Percentiles rank a stretch among this genome's conserved stretches.
Conservation (phyloP, 306 rosid genomes). For the Medicago lupulina region DNA sequence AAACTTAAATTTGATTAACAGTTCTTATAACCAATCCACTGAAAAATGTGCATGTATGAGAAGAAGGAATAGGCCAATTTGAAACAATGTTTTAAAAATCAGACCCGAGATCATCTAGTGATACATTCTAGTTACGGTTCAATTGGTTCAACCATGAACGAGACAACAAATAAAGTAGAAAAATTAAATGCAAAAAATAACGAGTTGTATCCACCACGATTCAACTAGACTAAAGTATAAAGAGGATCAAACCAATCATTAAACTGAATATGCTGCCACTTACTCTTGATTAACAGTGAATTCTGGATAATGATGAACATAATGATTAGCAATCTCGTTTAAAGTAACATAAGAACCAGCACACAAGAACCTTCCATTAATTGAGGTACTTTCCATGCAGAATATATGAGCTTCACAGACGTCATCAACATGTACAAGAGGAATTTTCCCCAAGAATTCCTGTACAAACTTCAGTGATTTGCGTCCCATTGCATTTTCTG, state of each 20-base stretch:
- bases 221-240: neutral
- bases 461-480: neutral
- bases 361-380: conserved; percentile 55
- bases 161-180: too few species aligned
- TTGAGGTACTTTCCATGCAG: conserved; percentile 53
- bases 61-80: neutral
- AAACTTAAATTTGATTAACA: neutral
- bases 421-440: conserved; percentile 56
- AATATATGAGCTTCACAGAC: conserved; percentile 60
- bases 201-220: neutral
- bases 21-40: neutral
- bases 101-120: too few species aligned
- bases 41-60: neutral
- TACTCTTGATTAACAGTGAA: conserved; percentile 55
- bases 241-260: neutral
- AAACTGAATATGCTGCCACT: conserved; percentile 7
- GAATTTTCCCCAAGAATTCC: conserved; percentile 40
- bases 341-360: conserved; percentile 53
- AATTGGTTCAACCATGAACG: too few species aligned
- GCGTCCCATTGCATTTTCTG: neutral
- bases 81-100: neutral
- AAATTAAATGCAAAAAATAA: neutral
- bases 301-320: conserved; percentile 44
- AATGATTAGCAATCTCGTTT: conserved; percentile 52
- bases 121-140: too few species aligned